Base-by-base conservation (phyloP, 768 basidiomycete species). In the Dentipellis sp. region DNA sequence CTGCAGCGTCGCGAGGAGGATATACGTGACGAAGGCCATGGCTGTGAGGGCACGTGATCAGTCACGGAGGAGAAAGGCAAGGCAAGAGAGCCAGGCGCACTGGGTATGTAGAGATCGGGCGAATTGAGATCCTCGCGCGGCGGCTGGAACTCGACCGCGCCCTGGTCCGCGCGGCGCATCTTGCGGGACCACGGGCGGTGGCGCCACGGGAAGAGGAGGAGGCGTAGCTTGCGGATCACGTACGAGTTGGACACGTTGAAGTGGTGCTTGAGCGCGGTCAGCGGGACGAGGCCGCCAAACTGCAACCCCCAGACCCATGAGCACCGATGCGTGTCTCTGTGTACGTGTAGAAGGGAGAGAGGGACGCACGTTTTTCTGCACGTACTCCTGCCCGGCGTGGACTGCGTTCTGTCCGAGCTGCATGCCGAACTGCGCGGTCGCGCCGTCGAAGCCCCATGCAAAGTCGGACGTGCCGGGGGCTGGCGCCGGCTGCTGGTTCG, bases 211-310 rank as follows among this genome's bases (percentile, higher is more conserved):
- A 97, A 97, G n/a, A 98, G 73, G 12, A 99, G 75, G 10, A 98
- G 74, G 12, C 80, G 79, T 7, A 99, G 73, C 67, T 98, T 99
- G 63, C 79, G 79, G 45, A 97, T 84, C 55, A 98, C 97, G 68
- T 99, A 99, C 0, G 84, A 86, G 66, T 97, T 97, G 12, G 91
- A 92, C 10, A 99, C 97, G 69, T 97, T 92, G 73, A 98, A 98
- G 63, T 90, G 85, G 65, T 92, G 86, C 67, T 95, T 94, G 53
- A 97, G 75, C 46, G 84, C 75, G 10, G 82, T 76, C 35, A 86
- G 71, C 2, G 91, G 93, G 56, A 95, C 78, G 58, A 88, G 76
- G 12, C 85, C 81, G 21, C 86, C 88, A 61, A 94, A 86, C 92
- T 95, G 63, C 34, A 50, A 2, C 17, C 16, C 14, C 34, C 58